Conservation (phyloP, 768 basidiomycete genomes). For the Sutorius australiensis region DNA sequence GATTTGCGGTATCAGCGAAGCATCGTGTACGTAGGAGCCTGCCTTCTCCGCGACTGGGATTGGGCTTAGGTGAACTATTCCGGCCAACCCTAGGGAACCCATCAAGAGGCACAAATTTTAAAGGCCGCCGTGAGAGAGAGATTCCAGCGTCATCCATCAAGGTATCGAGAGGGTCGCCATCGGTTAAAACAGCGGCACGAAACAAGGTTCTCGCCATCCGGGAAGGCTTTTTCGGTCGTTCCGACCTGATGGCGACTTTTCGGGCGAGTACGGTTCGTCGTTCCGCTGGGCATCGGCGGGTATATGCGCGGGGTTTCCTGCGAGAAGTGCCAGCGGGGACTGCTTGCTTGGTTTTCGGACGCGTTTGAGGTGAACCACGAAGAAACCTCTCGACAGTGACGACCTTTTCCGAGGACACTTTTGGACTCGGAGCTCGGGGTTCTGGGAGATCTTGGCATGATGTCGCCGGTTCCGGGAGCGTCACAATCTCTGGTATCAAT, state of each 20-base stretch:
- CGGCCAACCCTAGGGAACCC: slow-evolving; percentile 11
- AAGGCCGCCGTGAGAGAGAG: slow-evolving; percentile 19
- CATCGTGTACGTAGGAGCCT: not conserved
- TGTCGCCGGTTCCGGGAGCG: slow-evolving; percentile 7
- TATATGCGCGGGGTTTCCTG: slow-evolving; percentile 20
- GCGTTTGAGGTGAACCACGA: slow-evolving; percentile 4
- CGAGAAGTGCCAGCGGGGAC: not conserved
- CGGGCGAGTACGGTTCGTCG: not conserved
- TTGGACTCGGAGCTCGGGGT: not conserved
- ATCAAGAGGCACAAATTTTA: slow-evolving; percentile 27
- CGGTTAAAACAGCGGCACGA: slow-evolving; percentile 27
- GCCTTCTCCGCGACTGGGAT: not conserved
- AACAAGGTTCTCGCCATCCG: slow-evolving; percentile 15
- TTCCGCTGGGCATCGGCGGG: not conserved
- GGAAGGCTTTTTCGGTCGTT: not conserved
- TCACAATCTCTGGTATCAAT: slow-evolving; percentile 19
- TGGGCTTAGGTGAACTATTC: not conserved
- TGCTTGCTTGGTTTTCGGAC: not conserved
- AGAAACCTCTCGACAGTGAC: slow-evolving; percentile 30
- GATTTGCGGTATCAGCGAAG: not conserved
- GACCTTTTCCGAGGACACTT: not conserved
- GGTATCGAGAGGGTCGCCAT: slow-evolving; percentile 21
- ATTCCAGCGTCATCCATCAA: slow-evolving; percentile 9
- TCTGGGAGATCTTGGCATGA: not conserved
- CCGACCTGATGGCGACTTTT: not conserved